These are phyloP conservation scores for Bipolaris bicolor DNA, from an alignment of 2,329 filamentous ascomycete genomes.

Conservation along the genomic window DNA sequence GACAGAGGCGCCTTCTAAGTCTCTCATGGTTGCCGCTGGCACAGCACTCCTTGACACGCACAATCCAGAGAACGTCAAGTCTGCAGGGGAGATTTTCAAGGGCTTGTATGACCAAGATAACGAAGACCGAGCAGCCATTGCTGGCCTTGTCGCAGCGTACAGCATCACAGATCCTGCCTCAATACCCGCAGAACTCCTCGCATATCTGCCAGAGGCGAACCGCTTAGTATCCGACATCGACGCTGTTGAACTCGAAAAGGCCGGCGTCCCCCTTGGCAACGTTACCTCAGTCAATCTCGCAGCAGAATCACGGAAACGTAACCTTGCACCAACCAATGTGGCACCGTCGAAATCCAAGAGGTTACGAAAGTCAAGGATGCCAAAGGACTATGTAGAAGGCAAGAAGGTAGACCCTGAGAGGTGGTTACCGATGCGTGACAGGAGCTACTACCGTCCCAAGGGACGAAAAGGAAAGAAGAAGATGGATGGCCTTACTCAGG, in stretches of 20 bases:
- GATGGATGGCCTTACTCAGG: conserved; percentile 74
- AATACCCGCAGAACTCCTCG: conserved; percentile 60
- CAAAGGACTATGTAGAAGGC: conserved; percentile 75
- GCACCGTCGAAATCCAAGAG: conserved; percentile 62
- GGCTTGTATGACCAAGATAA: conserved; percentile 69
- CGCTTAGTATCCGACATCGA: conserved; percentile 67
- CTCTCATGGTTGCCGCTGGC: conserved; percentile 77
- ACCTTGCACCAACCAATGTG: conserved; percentile 45
- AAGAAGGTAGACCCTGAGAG: conserved; percentile 88
- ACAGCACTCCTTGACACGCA: conserved; percentile 79
- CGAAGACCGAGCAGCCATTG: conserved; percentile 72
- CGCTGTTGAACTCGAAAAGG: conserved; percentile 66
- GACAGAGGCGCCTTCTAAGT: conserved; percentile 50
- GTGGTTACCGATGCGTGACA: conserved; percentile 89
- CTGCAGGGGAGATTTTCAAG: conserved; percentile 80
- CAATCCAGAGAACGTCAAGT: conserved; percentile 68
- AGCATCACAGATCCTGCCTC: conserved; percentile 66
- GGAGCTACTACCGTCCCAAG: conserved; percentile 87
- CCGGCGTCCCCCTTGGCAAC: conserved; percentile 64
- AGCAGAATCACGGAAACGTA: conserved; percentile 47
- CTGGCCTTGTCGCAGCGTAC: conserved; percentile 85
- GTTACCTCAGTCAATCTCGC: conserved; percentile 42
- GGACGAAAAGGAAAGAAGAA: conserved; percentile 91
- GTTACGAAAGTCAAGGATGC: conserved; percentile 65
- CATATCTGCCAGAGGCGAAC: conserved; percentile 66